Percentiles rank a stretch among this genome's conserved stretches.
Conservation (phyloP, 2,329 filamentous ascomycete species). For the Orbilia blumenaviensis region DNA sequence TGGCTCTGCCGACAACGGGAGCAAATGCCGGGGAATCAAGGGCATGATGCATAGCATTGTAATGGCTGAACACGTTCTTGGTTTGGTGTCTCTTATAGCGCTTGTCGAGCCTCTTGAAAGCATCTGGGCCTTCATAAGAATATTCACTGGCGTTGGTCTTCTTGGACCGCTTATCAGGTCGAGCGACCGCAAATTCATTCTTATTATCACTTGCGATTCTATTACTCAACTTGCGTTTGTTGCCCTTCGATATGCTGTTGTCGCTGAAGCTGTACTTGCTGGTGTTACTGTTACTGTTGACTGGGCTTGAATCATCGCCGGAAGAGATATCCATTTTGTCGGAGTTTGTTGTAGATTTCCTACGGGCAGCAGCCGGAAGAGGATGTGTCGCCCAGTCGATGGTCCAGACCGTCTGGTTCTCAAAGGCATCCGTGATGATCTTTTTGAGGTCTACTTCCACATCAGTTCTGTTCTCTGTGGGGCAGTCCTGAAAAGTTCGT, state of each 20-base stretch:
- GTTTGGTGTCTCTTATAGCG: conserved; percentile 46
- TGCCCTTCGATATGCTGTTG: conserved; percentile 29
- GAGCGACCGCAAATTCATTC: conserved; percentile 23
- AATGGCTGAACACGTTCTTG: conserved; percentile 59
- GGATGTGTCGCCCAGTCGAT: conserved; percentile 86
- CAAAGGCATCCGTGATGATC: conserved; percentile 83
- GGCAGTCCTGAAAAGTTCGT: conserved; percentile 70
- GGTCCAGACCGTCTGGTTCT: conserved; percentile 74
- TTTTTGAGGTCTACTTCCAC: conserved; percentile 86
- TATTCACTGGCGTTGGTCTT: conserved; percentile 58
- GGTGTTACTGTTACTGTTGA: background rate
- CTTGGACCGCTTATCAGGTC: conserved; percentile 46
- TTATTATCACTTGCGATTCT: conserved; percentile 49
- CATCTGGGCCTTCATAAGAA: conserved; percentile 56
- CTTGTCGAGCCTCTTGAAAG: conserved; percentile 47
- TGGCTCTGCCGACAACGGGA: conserved; percentile 85
- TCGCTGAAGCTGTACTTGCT: conserved; percentile 8
- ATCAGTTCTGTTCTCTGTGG: conserved; percentile 65
- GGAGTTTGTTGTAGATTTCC: conserved; percentile 1
- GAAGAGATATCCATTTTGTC: conserved; percentile 52
- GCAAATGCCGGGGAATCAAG: conserved; percentile 62
- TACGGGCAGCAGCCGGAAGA: conserved; percentile 65
- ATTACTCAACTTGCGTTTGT: conserved; percentile 53
- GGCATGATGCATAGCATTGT: conserved; percentile 64
- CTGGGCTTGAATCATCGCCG: conserved; percentile 33